Percentiles rank a stretch among this genome's conserved stretches.
Evolutionary conservation across 129 eudicot genomes (phyloP).

Genomic region (Deinandra increscens): DNA sequence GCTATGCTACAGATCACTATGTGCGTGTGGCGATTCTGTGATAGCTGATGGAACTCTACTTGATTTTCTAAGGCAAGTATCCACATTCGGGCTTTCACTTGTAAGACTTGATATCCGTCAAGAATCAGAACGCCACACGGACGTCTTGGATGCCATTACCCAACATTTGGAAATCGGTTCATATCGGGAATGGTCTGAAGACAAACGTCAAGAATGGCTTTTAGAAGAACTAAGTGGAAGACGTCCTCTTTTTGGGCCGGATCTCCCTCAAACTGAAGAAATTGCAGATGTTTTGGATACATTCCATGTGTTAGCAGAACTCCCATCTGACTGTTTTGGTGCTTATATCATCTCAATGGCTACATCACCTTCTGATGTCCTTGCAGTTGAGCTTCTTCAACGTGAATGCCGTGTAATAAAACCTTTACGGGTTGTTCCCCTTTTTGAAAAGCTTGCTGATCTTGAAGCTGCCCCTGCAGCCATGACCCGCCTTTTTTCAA

Average conservation of each 20-base stretch:
- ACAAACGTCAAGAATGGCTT: constrained; percentile 86
- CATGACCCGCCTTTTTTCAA: constrained; percentile 83
- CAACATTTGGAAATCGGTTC: constrained; percentile 89
- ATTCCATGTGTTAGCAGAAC: constrained; percentile 79
- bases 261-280: constrained; percentile 89
- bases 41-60: constrained; percentile 95
- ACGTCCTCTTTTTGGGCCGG: constrained; percentile 92
- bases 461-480: constrained; percentile 94
- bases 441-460: constrained; percentile 87
- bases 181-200: constrained; percentile 89
- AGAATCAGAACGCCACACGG: constrained; percentile 95
- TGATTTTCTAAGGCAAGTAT: constrained; percentile 87
- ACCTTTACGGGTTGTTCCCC: constrained; percentile 89
- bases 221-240: constrained; percentile 76
- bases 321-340: constrained; percentile 92
- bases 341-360: constrained; percentile 99
- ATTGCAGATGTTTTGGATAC: constrained; percentile 87
- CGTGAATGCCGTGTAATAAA: constrained; percentile 80
- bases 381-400: constrained; percentile 96
- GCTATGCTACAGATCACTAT: constrained; percentile 89
- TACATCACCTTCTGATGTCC: constrained; percentile 92
- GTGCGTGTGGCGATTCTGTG: constrained; percentile 74
- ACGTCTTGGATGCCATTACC: constrained; percentile 89
- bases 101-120: constrained; percentile 92
- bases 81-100: constrained; percentile 90